Evolutionary conservation across 805 yeast genomes (phyloP), one percentile per base, ranked within the genome.

Genomic region (Cyberlindnera americana): DNA sequence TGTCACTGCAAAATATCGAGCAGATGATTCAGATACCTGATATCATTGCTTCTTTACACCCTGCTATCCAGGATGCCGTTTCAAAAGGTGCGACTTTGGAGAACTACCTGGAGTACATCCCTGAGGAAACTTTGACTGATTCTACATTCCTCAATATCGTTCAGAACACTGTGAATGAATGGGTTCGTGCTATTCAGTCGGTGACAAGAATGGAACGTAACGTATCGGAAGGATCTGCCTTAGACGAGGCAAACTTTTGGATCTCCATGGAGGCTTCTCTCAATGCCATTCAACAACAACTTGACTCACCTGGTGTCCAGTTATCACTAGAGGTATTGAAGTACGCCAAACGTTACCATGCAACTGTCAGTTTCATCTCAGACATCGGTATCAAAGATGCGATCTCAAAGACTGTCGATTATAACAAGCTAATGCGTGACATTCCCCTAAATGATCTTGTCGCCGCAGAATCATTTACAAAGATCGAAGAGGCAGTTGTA

Each of bases 211-310:
- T 81, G 18, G 59, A 72, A 11, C 73, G 78, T 31, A 73, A 73
- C 19, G 76, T 83, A 0, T 44, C 61, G 0, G 78, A 73, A 19
- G 88, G 85, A 2, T 62, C 77, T 0, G 70, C 77, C 1, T 49
- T 61, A 2, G 88, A 83, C 29, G 97, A 90, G 52, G 67, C 83
- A 3, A 75, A 71, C 33, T 89, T 84, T 49, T 90, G 97, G 97
- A 62, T 67, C 8, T 74, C 87, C 0, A 68, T 85, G 66, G 91
- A 85, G 50, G 54, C 61, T 2, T 80, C 86, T 0, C 64, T 90
- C 30, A 41, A 50, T 3, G 64, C 78, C 2, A 68, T 85, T 1
- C 73, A 75, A 38, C 65, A 67, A 1, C 95, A 88, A 54, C 59
- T 85, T 2, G 59, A 68, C 3, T 65, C 75, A 1, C 67, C 70